Conservation (phyloP, 2,329 filamentous ascomycete genomes). For the Teratosphaeriaceae sp. region DNA sequence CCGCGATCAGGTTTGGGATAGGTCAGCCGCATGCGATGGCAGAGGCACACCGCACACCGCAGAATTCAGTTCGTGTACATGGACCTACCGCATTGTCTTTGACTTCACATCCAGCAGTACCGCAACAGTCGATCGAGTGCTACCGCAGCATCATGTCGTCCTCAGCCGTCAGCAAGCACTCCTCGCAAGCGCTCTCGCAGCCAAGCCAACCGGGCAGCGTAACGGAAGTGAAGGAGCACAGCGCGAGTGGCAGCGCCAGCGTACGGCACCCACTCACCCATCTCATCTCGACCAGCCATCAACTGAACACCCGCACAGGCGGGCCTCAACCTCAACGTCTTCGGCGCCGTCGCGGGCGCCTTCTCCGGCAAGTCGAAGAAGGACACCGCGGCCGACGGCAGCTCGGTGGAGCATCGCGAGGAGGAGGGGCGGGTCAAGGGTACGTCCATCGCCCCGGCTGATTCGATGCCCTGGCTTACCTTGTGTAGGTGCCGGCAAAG, state of each 20-base stretch:
- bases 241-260: constrained; percentile 28
- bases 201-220: neutral
- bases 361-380: constrained; percentile 30
- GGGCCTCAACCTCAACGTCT: constrained; percentile 32
- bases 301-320: constrained; percentile 17
- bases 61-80: no score
- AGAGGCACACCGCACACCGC: no score
- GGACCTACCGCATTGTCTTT: no score
- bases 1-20: no score
- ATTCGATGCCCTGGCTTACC: neutral
- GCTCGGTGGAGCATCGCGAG: constrained; percentile 24
- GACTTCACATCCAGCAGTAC: constrained; percentile 18
- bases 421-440: constrained; percentile 24
- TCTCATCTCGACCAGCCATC: neutral
- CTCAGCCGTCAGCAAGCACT: constrained; percentile 1
- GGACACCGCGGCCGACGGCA: constrained; percentile 24
- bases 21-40: no score
- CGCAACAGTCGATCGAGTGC: neutral
- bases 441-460: constrained; percentile 8
- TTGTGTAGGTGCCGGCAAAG: constrained; percentile 22
- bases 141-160: constrained; percentile 6
- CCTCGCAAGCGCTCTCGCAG: neutral
- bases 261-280: constrained; percentile 15
- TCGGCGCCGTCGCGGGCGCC: constrained; percentile 28
- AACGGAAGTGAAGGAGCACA: constrained; percentile 26